Evolutionary conservation across 257 asterid species (phyloP).

Genomic region (Solanum ahanhuiri): DNA sequence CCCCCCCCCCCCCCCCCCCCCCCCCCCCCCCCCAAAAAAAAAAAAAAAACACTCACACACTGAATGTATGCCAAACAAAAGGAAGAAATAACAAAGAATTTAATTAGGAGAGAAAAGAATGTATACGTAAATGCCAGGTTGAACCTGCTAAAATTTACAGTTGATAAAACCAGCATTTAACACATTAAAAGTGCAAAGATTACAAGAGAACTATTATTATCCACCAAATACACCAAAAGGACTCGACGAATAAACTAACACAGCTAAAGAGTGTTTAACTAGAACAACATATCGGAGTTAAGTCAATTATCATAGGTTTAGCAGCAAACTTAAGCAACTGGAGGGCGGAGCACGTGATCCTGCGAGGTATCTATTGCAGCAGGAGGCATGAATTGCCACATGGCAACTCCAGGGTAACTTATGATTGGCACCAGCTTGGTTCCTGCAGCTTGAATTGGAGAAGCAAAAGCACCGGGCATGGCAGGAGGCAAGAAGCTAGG

Average conservation of each 20-base stretch:
- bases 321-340: constrained; percentile 58
- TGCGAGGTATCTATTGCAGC: constrained; percentile 91
- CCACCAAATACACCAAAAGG: constrained; percentile 16
- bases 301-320: constrained; percentile 5
- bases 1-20: too few species aligned
- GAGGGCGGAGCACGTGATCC: constrained; percentile 93
- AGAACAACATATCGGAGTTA: constrained; percentile 7
- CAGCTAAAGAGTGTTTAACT: constrained; percentile 11
- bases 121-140: background rate
- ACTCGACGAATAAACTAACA: background rate
- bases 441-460: constrained; percentile 51
- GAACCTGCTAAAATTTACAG: constrained; percentile 20
- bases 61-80: background rate
- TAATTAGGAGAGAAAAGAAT: background rate
- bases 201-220: constrained; percentile 9
- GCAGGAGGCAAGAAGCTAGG: constrained; percentile 48
- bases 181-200: constrained; percentile 1
- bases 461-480: constrained; percentile 39
- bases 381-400: constrained; percentile 99
- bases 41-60: background rate
- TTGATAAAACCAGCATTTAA: constrained; percentile 15
- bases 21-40: background rate
- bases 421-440: constrained; percentile 78
- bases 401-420: constrained; percentile 86
- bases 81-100: background rate